Conservation (phyloP, 176 grass and related monocot genomes). For the Carex scoparia region DNA sequence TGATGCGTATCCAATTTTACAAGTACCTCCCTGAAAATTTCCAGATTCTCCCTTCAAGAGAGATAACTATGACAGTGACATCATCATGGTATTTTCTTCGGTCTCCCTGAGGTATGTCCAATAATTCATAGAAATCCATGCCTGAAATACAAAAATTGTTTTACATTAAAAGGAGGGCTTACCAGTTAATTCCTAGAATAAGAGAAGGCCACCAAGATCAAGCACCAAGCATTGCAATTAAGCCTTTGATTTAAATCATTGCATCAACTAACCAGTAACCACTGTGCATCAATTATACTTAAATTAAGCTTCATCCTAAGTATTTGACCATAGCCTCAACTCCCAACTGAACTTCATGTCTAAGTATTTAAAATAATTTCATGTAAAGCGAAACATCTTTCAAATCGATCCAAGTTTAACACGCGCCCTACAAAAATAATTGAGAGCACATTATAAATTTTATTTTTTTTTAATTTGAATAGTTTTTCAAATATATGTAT, state of each 20-base stretch:
- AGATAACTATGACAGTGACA: constrained; percentile 89
- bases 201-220: background rate
- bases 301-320: background rate
- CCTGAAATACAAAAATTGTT: constrained; percentile 33
- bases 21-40: constrained; percentile 79
- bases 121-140: constrained; percentile 72
- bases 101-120: constrained; percentile 94
- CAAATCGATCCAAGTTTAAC: no score
- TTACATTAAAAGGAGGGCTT: background rate
- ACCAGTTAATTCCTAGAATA: background rate
- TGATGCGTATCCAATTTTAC: constrained; percentile 21
- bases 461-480: no score
- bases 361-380: background rate
- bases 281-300: background rate
- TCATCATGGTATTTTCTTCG: constrained; percentile 90
- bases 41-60: constrained; percentile 94
- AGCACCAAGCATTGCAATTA: background rate
- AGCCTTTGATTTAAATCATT: background rate
- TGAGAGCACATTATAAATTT: no score
- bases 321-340: background rate
- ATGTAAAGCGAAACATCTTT: no score
- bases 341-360: background rate
- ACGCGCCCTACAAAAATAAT: no score
- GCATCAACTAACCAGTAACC: background rate
- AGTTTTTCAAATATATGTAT: no score